Percentiles rank a stretch among this genome's conserved stretches.
phyloP scores from a whole-genome alignment of 2,329 filamentous ascomycete genomes.

The Ceratocystiopsis minuta region DNA sequence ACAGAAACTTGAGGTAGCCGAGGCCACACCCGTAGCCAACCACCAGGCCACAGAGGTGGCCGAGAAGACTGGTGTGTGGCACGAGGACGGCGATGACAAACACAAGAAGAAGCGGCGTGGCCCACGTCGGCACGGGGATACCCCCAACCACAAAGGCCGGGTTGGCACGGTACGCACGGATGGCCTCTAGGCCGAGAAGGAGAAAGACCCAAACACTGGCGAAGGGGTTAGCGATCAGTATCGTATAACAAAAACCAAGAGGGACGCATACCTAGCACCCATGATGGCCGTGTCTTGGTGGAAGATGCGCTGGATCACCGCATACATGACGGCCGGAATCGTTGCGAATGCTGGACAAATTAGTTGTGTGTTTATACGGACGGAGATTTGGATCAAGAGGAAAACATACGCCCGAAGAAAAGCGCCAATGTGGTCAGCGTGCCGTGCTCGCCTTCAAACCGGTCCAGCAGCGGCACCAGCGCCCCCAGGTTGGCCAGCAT shows the following conservation, averaged over 20 bases:
- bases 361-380: too few species aligned
- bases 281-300: constrained; percentile 54
- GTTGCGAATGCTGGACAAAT: constrained; percentile 46
- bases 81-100: constrained; percentile 60
- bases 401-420: constrained; percentile 74
- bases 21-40: constrained; percentile 84
- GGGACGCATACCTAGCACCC: constrained; percentile 53
- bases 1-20: constrained; percentile 75
- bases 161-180: constrained; percentile 68
- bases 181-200: constrained; percentile 65
- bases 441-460: constrained; percentile 84
- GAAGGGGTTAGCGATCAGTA: neutral
- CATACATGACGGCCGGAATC: constrained; percentile 66
- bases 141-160: constrained; percentile 51
- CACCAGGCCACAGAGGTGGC: constrained; percentile 67
- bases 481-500: constrained; percentile 62
- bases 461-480: constrained; percentile 72
- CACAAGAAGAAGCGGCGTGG: constrained; percentile 61
- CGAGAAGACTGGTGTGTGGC: constrained; percentile 66
- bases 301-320: constrained; percentile 59
- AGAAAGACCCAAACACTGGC: constrained; percentile 81
- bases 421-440: constrained; percentile 74
- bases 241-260: neutral
- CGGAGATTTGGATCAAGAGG: neutral
- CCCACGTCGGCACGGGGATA: constrained; percentile 75